Evolutionary conservation across 2,329 filamentous ascomycete species (phyloP).

Genomic region (Mariannaea elegans): DNA sequence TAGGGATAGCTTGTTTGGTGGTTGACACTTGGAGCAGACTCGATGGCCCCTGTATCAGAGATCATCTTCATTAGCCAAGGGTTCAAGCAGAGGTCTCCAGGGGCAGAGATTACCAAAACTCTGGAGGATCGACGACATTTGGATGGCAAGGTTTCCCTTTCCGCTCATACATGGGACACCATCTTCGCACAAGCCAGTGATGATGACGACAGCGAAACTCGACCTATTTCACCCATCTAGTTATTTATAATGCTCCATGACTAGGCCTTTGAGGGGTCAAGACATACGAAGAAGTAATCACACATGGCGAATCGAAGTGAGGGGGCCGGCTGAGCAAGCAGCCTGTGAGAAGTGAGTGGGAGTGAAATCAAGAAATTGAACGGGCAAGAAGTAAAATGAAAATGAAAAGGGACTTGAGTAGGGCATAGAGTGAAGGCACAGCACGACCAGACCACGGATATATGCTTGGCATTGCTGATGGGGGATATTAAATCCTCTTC

Average conservation of each 20-base stretch:
- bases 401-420: neutral
- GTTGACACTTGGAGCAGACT: constrained; percentile 15
- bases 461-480: neutral
- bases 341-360: neutral
- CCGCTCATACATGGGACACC: constrained; percentile 35
- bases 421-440: neutral
- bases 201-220: constrained; percentile 38
- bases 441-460: neutral
- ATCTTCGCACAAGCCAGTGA: constrained; percentile 36
- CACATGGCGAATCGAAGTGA: constrained; percentile 26
- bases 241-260: neutral
- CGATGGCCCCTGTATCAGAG: constrained; percentile 10
- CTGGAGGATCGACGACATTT: constrained; percentile 35
- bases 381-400: neutral
- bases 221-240: constrained; percentile 23
- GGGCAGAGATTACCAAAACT: constrained; percentile 33
- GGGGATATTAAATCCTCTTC: neutral
- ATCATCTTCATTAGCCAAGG: neutral
- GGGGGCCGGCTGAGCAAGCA: neutral
- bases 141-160: constrained; percentile 35
- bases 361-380: neutral
- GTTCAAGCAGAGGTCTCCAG: neutral
- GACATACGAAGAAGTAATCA: constrained; percentile 37
- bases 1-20: neutral
- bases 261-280: neutral